phyloP scores from a whole-genome alignment of 1,139 yeast species.

The Tardiomyces digboiensis region DNA sequence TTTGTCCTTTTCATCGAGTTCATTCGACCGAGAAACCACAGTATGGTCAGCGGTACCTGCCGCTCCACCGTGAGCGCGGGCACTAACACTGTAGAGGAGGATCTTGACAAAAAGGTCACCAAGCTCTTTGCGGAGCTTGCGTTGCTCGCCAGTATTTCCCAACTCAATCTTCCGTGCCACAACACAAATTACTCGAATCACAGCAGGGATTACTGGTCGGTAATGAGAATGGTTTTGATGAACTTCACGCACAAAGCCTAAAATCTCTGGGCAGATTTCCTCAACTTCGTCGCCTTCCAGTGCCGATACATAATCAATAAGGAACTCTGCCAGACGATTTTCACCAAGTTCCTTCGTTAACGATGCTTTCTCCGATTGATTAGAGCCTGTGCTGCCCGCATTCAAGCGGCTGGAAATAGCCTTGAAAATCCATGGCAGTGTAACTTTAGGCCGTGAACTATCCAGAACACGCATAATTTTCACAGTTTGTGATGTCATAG shows the following conservation, averaged over 20 bases:
- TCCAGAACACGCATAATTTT: constrained; percentile 70
- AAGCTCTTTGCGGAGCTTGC: constrained; percentile 53
- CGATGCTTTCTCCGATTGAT: constrained; percentile 29
- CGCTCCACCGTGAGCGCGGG: background rate
- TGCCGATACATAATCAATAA: constrained; percentile 49
- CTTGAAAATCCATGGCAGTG: constrained; percentile 58
- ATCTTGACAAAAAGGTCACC: constrained; percentile 53
- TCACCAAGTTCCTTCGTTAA: constrained; percentile 36
- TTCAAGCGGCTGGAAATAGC: constrained; percentile 41
- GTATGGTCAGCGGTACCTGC: constrained; percentile 2
- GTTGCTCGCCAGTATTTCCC: constrained; percentile 55
- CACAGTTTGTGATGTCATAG: constrained; percentile 24
- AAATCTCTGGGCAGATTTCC: constrained; percentile 57
- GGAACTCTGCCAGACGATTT: constrained; percentile 38
- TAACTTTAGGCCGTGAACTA: constrained; percentile 71
- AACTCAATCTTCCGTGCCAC: constrained; percentile 47
- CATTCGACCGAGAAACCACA: background rate
- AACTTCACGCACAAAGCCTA: constrained; percentile 52
- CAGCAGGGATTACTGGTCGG: constrained; percentile 40
- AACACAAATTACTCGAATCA: constrained; percentile 41
- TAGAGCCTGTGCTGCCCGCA: constrained; percentile 23
- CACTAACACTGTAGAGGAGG: constrained; percentile 33
- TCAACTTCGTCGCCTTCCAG: constrained; percentile 68
- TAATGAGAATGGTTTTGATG: constrained; percentile 40
- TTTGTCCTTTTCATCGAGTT: background rate